Conservation (phyloP, 2,329 filamentous ascomycete species). For the Ilyonectria destructans region DNA sequence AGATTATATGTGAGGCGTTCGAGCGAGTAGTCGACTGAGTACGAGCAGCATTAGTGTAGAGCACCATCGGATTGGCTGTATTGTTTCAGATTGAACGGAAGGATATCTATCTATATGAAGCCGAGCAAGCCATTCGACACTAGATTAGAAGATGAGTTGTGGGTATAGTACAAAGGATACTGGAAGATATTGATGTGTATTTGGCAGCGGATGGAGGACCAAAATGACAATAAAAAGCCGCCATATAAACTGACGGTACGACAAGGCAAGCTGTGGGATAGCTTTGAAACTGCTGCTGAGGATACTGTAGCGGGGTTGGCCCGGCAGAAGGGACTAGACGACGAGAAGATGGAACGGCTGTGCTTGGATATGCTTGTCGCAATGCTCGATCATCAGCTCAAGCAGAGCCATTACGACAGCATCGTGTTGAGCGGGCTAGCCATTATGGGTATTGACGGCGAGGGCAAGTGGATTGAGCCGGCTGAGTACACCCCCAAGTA, state of each 20-base stretch:
- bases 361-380: constrained; percentile 7
- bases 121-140: constrained; percentile 13
- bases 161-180: constrained; percentile 6
- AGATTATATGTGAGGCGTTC: neutral
- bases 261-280: constrained; percentile 1
- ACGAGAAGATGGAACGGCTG: constrained; percentile 2
- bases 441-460: constrained; percentile 22
- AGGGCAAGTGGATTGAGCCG: constrained; percentile 19
- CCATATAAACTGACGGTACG: constrained; percentile 1
- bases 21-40: no score
- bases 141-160: constrained; percentile 7
- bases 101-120: constrained; percentile 8
- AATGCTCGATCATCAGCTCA: constrained; percentile 27
- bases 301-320: neutral
- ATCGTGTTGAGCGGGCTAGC: constrained; percentile 32
- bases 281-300: neutral
- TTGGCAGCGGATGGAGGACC: constrained; percentile 8
- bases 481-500: constrained; percentile 34
- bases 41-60: neutral
- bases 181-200: constrained; percentile 13
- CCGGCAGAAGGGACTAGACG: neutral
- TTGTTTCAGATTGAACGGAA: constrained; percentile 9
- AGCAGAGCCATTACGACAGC: constrained; percentile 30
- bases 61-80: constrained; percentile 1
- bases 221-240: neutral